Conservation (phyloP, 2,329 filamentous ascomycete genomes). For the Aspergillus puulaauensis region DNA sequence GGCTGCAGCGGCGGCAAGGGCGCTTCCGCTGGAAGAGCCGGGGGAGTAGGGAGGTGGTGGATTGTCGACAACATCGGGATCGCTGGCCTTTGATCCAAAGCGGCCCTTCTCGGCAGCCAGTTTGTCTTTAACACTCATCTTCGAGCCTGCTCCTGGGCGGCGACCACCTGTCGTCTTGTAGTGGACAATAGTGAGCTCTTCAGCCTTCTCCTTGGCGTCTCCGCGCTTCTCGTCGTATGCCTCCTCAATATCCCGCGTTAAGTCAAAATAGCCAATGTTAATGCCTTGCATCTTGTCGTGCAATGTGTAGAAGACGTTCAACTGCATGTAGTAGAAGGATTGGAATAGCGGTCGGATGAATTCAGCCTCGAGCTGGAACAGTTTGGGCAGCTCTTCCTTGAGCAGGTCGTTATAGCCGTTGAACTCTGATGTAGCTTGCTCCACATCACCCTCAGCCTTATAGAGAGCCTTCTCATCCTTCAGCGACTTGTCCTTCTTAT, state of each 20-base stretch:
- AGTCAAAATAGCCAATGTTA: slow-evolving; percentile 96
- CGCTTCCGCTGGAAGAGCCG: slow-evolving; percentile 40
- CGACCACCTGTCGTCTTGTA: slow-evolving; percentile 82
- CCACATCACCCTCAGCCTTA: slow-evolving; percentile 89
- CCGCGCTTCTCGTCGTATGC: slow-evolving; percentile 87
- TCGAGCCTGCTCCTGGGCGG: slow-evolving; percentile 28
- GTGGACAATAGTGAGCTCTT: slow-evolving; percentile 79
- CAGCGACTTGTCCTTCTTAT: slow-evolving; percentile 93
- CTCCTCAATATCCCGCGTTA: slow-evolving; percentile 86
- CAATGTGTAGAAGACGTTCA: slow-evolving; percentile 98
- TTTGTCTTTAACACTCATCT: slow-evolving; percentile 35
- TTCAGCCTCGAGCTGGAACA: slow-evolving; percentile 85
- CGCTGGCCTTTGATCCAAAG: slow-evolving; percentile 32
- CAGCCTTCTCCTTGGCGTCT: slow-evolving; percentile 82
- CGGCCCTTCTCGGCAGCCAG: slow-evolving; percentile 39
- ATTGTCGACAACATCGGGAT: slow-evolving; percentile 51
- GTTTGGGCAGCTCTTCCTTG: slow-evolving; percentile 90
- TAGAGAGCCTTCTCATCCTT: slow-evolving; percentile 98
- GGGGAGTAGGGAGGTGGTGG: slow-evolving; percentile 71
- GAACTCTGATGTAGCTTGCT: slow-evolving; percentile 90
- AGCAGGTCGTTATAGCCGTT: slow-evolving; percentile 97
- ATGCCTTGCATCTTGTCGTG: slow-evolving; percentile 97
- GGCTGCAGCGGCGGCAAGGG: slow-evolving; percentile 60
- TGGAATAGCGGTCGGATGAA: slow-evolving; percentile 98
- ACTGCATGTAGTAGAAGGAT: slow-evolving; percentile 99